A percentile compares a stretch with the other conserved stretches of the same genome.
Evolutionary conservation across 768 basidiomycete species (phyloP).

Genomic region (Boletus huronensis): DNA sequence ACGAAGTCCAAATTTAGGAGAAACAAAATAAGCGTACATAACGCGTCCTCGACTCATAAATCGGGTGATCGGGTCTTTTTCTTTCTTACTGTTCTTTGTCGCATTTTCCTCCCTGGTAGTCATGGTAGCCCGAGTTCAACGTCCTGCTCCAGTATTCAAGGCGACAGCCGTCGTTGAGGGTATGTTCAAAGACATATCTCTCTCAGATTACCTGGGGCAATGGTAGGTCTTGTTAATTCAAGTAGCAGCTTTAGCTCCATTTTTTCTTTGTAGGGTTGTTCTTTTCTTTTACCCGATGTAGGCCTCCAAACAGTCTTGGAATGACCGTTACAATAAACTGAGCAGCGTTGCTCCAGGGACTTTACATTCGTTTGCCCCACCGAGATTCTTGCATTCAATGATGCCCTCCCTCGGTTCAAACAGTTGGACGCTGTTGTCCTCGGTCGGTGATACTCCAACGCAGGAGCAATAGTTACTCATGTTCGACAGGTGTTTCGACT

Average conservation of each 20-base stretch:
- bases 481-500: slow-evolving; percentile 64
- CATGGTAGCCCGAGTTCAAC: slow-evolving; percentile 64
- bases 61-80: not conserved
- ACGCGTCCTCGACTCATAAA: slow-evolving; percentile 27
- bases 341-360: slow-evolving; percentile 45
- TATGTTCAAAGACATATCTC: slow-evolving; percentile 72
- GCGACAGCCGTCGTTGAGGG: slow-evolving; percentile 74
- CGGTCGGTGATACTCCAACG: slow-evolving; percentile 41
- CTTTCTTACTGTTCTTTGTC: not conserved
- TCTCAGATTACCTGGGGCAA: slow-evolving; percentile 72
- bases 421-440: slow-evolving; percentile 72
- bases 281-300: slow-evolving; percentile 94
- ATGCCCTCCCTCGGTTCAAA: slow-evolving; percentile 73
- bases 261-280: slow-evolving; percentile 62
- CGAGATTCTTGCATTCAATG: slow-evolving; percentile 94
- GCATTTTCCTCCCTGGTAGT: not conserved
- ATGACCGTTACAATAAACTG: not conserved
- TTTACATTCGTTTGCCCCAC: slow-evolving; percentile 94
- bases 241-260: not conserved
- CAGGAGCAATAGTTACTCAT: not conserved
- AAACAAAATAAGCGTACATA: slow-evolving; percentile 27
- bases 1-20: not conserved
- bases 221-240: slow-evolving; percentile 46
- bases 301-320: slow-evolving; percentile 26
- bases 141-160: slow-evolving; percentile 79